Base-by-base conservation (phyloP, 441 rosid species). In the California macrophylla region DNA sequence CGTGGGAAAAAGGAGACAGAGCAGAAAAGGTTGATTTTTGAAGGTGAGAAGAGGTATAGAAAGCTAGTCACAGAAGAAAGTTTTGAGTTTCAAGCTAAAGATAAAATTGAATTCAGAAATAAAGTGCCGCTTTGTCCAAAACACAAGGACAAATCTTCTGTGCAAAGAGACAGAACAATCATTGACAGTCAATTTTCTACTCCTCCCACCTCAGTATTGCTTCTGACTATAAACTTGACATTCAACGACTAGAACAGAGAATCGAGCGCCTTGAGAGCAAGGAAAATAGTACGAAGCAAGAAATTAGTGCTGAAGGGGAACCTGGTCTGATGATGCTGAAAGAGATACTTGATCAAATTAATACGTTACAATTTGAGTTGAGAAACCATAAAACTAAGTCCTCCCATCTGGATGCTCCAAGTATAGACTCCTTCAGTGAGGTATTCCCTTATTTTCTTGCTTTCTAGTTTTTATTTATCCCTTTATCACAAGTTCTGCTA, bases 21-120 rank as follows among this genome's bases (percentile, higher is more conserved):
- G 16, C n/a, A 18, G 40, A 54, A 66, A 47, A 76, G 68, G 52
- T n/a, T 29, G 71, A 52, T 18, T 66, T 20, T 69, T 64, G 79
- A 79, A 70, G 69, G 69, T 3, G 82, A 74, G 40, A 68, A 76
- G 24, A 52, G 61, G 21, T 4, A 47, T 13, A 47, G 54, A 52
- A 52, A 52, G 24, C 12, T n/a, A 1, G 61, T 4, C 2, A 23
- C 25, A 52, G 61, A 52, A 52, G 61, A 52, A 20, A 20, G 20
- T 18, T 18, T 52, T 2, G 61, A 52, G 61, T 23, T 52, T 8
- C 61, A 52, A 7, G 61, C 13, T 20, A 52, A 20, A 18, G 61
- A 70, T 16, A 78, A 68, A 61, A 70, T 63, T 45, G 80, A 76
- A 30, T 67, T 45, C 67, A 64, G 72, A 64, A 52, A 52, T 52